Percentiles rank a stretch among this genome's conserved stretches.
Evolutionary conservation across 1,139 yeast genomes (phyloP).

Genomic region (Hansenula anomala): DNA sequence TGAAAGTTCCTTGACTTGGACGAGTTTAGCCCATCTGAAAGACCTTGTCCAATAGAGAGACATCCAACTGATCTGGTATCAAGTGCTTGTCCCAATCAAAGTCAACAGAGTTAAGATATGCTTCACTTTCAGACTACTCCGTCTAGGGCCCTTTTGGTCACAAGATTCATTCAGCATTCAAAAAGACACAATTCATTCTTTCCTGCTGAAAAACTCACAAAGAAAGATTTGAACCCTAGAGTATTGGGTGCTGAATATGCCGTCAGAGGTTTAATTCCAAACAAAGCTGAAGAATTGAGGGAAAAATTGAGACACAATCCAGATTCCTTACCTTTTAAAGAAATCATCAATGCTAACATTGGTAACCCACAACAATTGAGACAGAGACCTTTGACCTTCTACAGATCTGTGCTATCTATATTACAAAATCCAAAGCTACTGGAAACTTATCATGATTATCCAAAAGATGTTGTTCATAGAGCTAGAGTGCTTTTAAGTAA

Average conservation of each 20-base stretch:
- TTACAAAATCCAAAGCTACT: conserved; percentile 79
- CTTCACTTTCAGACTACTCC: too few relatives aligned
- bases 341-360: conserved; percentile 84
- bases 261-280: conserved; percentile 91
- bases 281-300: conserved; percentile 81
- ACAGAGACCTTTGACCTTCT: conserved; percentile 92
- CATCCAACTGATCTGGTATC: too few relatives aligned
- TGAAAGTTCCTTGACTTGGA: too few relatives aligned
- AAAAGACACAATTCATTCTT: conserved; percentile 3
- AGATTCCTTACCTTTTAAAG: conserved; percentile 65
- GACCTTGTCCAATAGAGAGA: too few relatives aligned
- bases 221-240: conserved; percentile 60
- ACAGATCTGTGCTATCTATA: conserved; percentile 82
- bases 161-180: neutral
- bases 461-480: conserved; percentile 68
- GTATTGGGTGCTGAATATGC: conserved; percentile 90
- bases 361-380: conserved; percentile 97
- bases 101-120: too few relatives aligned
- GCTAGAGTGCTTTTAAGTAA: conserved; percentile 56
- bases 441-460: conserved; percentile 29
- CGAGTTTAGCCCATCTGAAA: too few relatives aligned
- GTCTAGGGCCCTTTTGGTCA: neutral
- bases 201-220: conserved; percentile 28
- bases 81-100: too few relatives aligned
- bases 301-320: conserved; percentile 47